phyloP scores from a whole-genome alignment of 805 yeast genomes.

The Starmerella etchellsii region DNA sequence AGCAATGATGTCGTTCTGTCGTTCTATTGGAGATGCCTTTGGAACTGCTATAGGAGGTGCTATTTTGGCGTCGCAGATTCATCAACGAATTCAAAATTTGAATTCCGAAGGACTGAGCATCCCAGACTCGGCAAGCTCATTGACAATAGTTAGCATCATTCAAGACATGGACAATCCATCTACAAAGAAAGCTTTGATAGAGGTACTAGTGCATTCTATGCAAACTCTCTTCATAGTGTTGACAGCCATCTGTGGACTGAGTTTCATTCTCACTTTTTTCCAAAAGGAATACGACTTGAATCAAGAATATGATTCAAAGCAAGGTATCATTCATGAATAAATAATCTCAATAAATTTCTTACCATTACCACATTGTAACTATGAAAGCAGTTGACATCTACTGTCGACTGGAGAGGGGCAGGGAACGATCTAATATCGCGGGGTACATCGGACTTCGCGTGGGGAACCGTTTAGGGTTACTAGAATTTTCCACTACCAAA shows the following conservation, averaged over 20 bases:
- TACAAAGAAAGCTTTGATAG: constrained; percentile 5
- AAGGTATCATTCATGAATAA: constrained; percentile 15
- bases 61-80: constrained; percentile 21
- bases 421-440: too few relatives aligned
- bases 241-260: constrained; percentile 18
- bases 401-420: too few relatives aligned
- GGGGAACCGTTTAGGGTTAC: too few relatives aligned
- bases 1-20: constrained; percentile 23
- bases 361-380: background rate
- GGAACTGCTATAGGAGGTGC: constrained; percentile 28
- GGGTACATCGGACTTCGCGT: too few relatives aligned
- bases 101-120: constrained; percentile 6
- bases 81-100: constrained; percentile 7
- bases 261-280: constrained; percentile 15
- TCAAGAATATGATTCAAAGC: constrained; percentile 17
- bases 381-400: too few relatives aligned
- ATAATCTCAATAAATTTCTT: background rate
- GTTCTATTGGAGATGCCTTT: constrained; percentile 24
- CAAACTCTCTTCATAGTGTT: constrained; percentile 16
- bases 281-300: constrained; percentile 23
- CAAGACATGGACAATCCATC: constrained; percentile 10
- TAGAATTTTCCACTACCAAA: constrained; percentile 5
- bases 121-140: constrained; percentile 17
- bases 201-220: constrained; percentile 18
- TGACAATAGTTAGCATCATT: constrained; percentile 16